phyloP scores from a whole-genome alignment of 345 rosid species.

The Ceriops tagal region DNA sequence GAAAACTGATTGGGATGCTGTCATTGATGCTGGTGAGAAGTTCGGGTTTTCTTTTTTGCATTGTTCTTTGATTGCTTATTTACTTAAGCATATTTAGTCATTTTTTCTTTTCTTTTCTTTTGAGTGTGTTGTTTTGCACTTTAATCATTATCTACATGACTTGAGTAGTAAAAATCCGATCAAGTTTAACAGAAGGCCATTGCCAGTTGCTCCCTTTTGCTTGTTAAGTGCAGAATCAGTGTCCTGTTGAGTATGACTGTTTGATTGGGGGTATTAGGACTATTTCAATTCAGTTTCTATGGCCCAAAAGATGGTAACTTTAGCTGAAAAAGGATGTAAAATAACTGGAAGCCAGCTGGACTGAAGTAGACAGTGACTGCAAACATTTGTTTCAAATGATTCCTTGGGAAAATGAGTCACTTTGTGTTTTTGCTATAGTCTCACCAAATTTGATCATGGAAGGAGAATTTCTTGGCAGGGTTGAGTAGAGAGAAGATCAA shows the following conservation, averaged over 20 bases:
- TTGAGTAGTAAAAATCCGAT: too few species aligned
- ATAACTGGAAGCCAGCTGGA: background rate
- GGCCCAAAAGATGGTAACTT: too few species aligned
- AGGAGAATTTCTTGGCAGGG: background rate
- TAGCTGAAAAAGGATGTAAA: too few species aligned
- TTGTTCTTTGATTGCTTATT: background rate
- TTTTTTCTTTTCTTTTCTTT: background rate
- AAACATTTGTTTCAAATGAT: background rate
- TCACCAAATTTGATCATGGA: background rate
- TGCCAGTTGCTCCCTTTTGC: too few species aligned
- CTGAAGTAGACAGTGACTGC: background rate
- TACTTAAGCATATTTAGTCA: background rate
- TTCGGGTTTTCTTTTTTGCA: background rate
- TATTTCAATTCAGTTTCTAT: too few species aligned
- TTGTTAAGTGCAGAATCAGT: too few species aligned
- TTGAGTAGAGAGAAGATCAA: background rate
- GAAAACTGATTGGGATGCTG: constrained; percentile 77
- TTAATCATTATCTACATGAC: too few species aligned
- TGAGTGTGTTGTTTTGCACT: background rate
- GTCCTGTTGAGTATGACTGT: too few species aligned
- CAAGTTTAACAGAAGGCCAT: too few species aligned
- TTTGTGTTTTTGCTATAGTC: background rate
- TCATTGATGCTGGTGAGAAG: constrained; percentile 81
- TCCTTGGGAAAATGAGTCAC: too few species aligned
- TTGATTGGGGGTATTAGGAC: too few species aligned